Conservation (phyloP, 768 basidiomycete genomes). For the Lentinus brumalis region DNA sequence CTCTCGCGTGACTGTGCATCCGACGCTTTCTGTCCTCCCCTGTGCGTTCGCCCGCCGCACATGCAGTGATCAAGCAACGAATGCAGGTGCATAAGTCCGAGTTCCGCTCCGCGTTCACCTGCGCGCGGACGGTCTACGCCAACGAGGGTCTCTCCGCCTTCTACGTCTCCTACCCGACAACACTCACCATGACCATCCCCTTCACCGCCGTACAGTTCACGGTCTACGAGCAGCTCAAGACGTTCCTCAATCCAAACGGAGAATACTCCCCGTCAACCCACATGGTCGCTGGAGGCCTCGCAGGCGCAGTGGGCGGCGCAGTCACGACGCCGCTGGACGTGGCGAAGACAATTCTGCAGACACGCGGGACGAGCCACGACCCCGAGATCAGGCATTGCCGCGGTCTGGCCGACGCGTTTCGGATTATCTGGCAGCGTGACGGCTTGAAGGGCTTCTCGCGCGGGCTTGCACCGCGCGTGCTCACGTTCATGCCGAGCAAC, state of each 20-base stretch:
- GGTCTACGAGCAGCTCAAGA: constrained; percentile 92
- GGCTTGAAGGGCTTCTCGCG: constrained; percentile 84
- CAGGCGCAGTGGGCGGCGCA: constrained; percentile 92
- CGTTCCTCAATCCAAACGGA: constrained; percentile 78
- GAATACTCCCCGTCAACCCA: constrained; percentile 94
- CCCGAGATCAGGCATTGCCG: constrained; percentile 78
- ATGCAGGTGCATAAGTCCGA: constrained; percentile 97
- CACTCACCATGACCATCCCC: constrained; percentile 93
- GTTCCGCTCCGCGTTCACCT: constrained; percentile 85
- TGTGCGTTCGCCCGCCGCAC: neutral
- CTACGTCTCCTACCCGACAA: constrained; percentile 99
- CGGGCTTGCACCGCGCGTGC: constrained; percentile 86
- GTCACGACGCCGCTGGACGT: constrained; percentile 97
- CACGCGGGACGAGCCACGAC: constrained; percentile 87
- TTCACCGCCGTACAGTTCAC: constrained; percentile 99
- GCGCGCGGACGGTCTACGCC: constrained; percentile 81
- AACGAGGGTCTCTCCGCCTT: constrained; percentile 89
- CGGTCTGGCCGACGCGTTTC: constrained; percentile 87
- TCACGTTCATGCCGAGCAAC: constrained; percentile 96
- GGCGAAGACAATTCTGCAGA: constrained; percentile 96
- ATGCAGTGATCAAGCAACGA: constrained; percentile 94
- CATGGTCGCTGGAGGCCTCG: constrained; percentile 87
- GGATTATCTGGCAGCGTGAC: constrained; percentile 85
- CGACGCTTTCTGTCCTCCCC: constrained; percentile 17
- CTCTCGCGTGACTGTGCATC: constrained; percentile 12